Evolutionary conservation across 495 filamentous ascomycete genomes (phyloP), one percentile per base, ranked within the genome.

Genomic region (Entonaema liquescens): DNA sequence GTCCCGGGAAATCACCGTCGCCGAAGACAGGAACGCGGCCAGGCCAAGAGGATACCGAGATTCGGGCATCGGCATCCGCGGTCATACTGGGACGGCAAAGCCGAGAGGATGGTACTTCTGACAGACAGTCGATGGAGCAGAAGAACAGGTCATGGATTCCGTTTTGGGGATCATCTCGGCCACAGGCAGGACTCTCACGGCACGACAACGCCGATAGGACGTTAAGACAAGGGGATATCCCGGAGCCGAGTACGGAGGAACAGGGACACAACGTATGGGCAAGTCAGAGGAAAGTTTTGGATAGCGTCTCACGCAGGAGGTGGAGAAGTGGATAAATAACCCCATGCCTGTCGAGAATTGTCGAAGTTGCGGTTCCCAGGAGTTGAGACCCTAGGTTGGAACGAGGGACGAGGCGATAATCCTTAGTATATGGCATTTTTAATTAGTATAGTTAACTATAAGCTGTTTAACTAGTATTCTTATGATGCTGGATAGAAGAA

Each of bases 291-390:
- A 55, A 35, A 40, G 5, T 7, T 25, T 47, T 12, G 44, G 67
- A 31, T 26, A 62, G 9, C 52, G 26, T 53, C 12, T 36, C 33
- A 8, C 50, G 58, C 33, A 71, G 47, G 33, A 54, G 57, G 54
- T 71, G 62, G 68, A 62, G 62, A 59, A 67, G 68, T 55, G 68
- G 62, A 52, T 67, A 66, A 3, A 47, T 47, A 1, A 9, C 17
- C 19, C 9, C 9, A 21, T 47, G 42, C 42, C 9, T 9, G 19
- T 12, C 42, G 17, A 9, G 42, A 21, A 2, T 47, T 19, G 5
- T 47, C 42, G n/a, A 21, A 47, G 42, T 23, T 12, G 42, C 2
- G 19, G 42, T 8, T 21, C 17, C 4, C 7, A 21, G 17, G 42
- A 47, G 17, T 47, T 9, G 7, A 47, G 11, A 5, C 2, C 2